A percentile compares a stretch with the other conserved stretches of the same genome.
Conservation (phyloP, 805 yeast genomes). For the Tetrapisispora fleetii region DNA sequence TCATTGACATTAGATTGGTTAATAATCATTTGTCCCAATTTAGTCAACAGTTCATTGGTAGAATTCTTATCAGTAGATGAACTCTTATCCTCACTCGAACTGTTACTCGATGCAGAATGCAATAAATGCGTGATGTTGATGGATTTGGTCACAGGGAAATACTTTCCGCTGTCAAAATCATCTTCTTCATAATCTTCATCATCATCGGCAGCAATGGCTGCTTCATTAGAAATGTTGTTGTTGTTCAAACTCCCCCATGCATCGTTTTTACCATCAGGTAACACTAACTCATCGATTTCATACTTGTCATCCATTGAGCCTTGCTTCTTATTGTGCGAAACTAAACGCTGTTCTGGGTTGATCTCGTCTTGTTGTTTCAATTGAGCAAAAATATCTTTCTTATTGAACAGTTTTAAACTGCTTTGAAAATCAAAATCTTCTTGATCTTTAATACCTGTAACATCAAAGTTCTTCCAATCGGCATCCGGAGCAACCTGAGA, state of each 20-base stretch:
- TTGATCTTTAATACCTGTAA: constrained; percentile 36
- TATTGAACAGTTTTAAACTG: constrained; percentile 73
- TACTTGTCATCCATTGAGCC: constrained; percentile 34
- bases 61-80: not conserved
- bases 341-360: constrained; percentile 54
- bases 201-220: constrained; percentile 11
- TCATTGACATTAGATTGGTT: constrained; percentile 13
- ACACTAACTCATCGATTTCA: constrained; percentile 67
- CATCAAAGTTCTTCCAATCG: constrained; percentile 43
- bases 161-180: constrained; percentile 12
- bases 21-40: constrained; percentile 19
- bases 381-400: constrained; percentile 67
- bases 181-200: constrained; percentile 15
- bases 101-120: constrained; percentile 18
- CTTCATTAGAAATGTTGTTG: constrained; percentile 8
- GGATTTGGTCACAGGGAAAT: constrained; percentile 28
- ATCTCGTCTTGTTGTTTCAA: constrained; percentile 54
- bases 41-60: constrained; percentile 3
- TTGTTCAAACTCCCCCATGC: constrained; percentile 40
- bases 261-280: constrained; percentile 37
- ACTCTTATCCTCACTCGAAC: constrained; percentile 6
- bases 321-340: constrained; percentile 55
- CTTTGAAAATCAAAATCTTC: constrained; percentile 81
- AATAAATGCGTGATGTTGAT: constrained; percentile 29
- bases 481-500: constrained; percentile 13